Evolutionary conservation across 2,329 filamentous ascomycete genomes (phyloP), one percentile per base, ranked within the genome.

Genomic region (Monosporascus sp.): DNA sequence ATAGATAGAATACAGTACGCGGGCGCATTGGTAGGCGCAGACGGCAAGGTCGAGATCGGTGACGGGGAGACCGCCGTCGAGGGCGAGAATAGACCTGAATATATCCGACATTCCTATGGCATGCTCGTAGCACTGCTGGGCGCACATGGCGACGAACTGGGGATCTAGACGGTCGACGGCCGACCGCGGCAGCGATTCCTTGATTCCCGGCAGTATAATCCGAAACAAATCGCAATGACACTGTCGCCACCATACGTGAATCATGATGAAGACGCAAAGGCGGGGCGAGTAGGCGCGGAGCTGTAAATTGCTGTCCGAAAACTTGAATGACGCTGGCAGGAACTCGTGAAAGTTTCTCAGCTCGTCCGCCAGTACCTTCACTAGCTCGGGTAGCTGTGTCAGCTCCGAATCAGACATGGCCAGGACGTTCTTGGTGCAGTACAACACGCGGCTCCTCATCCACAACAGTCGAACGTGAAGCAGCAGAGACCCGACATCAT

Each of bases 171-270:
- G 72, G 49, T 71, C 72, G 9, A 81, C 66, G 14, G 70, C 69
- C 0, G 70, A 63, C 7, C 70, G 70, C 2, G 78, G 72, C 0
- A 82, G 66, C 0, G 78, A 76, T 38, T 82, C 79, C 20, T 77
- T 74, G 36, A 82, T 70, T 0, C 78, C 78, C 0, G 71, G 70
- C 7, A 83, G 69, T 2, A 75, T 78, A 7, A 82, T 70, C 1
- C 80, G 77, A 57, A 81, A 82, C 3, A 83, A 68, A 60, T 83
- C 80, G 57, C 79, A 79, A 58, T 82, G 75, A 53, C 80, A 83
- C 56, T 82, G 80, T 27, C 78, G 72, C 79, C 79, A 82, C 78
- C 77, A 80, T 8, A 83, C 71, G 57, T 83, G 80, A 9, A 82
- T 82, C 79, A 82, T 82, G 60, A 82, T 70, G 54, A 80, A 83